Evolutionary conservation across 2,329 filamentous ascomycete species (phyloP), one percentile per base, ranked within the genome.

Genomic region (Graphilbum sp.): DNA sequence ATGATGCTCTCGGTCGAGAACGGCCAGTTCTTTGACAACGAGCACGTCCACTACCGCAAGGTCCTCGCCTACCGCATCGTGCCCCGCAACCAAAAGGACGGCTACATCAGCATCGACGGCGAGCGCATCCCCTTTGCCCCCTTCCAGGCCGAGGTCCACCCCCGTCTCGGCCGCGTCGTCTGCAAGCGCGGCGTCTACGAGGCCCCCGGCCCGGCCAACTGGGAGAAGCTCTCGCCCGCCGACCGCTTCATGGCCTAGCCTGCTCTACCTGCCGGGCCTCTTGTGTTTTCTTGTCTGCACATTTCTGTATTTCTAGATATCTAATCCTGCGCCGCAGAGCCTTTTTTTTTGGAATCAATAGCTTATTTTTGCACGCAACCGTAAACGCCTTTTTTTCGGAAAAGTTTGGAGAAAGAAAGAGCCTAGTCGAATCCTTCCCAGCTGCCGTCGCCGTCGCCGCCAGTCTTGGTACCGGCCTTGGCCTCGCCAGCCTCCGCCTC

Each of bases 51-150:
- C 23, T 88, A 95, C 56, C 72, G 77, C 49, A 98, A 98, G 56
- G 69, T 95, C 4, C 69, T 71, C n/a, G 90, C 79, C 0, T 95
- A 90, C 54, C 72, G 90, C 32, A 78, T 98, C 45, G 77, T 78
- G 4, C 90, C 90, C 0, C 75, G 72, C 38, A 61, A 79, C 44
- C 68, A 77, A 49, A 62, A 71, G 30, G 69, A 77, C 44, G 88
- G 88, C 2, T 90, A 82, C 54, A 92, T 98, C 54, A 92, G 85
- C 54, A 85, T 98, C 46, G 90, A 96, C 52, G 90, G 90, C 29
- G 90, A 98, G 59, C 69, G 72, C 38, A 67, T 93, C 3, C 81
- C 85, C 0, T 96, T 93, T 54, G 79, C 79, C 49, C 80, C 84
- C 0, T 92, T 95, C 53, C 90, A 98, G 61, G 84, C 78, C 3